A percentile compares a stretch with the other conserved stretches of the same genome.
Evolutionary conservation across 331 rosid genomes (phyloP).

Genomic region (Prunus yedoensis): DNA sequence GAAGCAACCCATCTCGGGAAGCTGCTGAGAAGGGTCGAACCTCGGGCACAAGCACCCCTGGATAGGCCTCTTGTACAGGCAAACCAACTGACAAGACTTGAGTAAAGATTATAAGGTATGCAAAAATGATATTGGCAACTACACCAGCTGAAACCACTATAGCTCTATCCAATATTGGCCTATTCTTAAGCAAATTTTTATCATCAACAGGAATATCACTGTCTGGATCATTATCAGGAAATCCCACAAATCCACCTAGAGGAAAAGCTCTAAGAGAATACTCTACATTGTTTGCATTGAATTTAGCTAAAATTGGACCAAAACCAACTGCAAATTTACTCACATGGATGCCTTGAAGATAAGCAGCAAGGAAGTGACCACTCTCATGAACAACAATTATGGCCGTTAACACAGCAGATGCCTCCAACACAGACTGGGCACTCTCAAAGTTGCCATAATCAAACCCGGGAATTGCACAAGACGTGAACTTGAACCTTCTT

Average conservation of each 20-base stretch:
- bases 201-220: constrained; percentile 85
- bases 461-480: constrained; percentile 55
- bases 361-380: constrained; percentile 91
- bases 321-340: constrained; percentile 92
- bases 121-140: constrained; percentile 77
- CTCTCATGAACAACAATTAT: constrained; percentile 88
- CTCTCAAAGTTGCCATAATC: constrained; percentile 68
- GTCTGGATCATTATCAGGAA: constrained; percentile 94
- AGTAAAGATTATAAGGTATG: constrained; percentile 61
- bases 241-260: constrained; percentile 91
- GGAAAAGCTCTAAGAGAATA: constrained; percentile 88
- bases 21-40: constrained; percentile 82
- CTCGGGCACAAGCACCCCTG: constrained; percentile 84
- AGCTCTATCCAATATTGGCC: constrained; percentile 80
- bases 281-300: constrained; percentile 82
- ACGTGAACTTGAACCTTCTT: constrained; percentile 45
- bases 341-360: constrained; percentile 84
- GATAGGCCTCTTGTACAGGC: constrained; percentile 79
- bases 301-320: constrained; percentile 89
- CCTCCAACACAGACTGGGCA: constrained; percentile 77
- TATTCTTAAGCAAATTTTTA: constrained; percentile 75
- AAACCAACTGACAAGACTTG: constrained; percentile 82
- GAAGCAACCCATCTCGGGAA: constrained; percentile 70
- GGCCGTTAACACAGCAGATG: constrained; percentile 74
- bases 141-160: constrained; percentile 94